Base-by-base conservation (phyloP, 163 green algal genomes). In the Scenedesmus sp. region DNA sequence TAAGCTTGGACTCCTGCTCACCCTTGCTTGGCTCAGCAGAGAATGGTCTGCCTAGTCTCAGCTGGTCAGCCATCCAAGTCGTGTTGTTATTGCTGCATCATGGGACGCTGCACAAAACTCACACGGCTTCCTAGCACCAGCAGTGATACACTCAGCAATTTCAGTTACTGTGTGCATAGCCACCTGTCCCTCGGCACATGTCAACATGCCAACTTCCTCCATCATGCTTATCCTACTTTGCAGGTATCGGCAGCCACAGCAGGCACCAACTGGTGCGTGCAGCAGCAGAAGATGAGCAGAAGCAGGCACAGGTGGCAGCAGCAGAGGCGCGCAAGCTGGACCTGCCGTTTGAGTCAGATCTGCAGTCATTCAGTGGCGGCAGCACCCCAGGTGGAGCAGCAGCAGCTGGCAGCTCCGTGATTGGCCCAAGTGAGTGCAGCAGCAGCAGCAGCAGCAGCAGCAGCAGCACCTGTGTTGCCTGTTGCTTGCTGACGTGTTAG, bases 331-430 rank as follows among this genome's bases (percentile, higher is more conserved):
- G 59, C 13, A 23, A 46, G 6, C n/a, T 91, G 55, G 57, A 87
- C 76, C 87, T 91, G 76, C 87, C 87, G 3, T 91, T 82, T 66
- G 87, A 91, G n/a, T 79, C 74, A 23, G 87, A 87, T n/a, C 82
- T 91, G n/a, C 66, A 87, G n/a, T 70, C 70, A 7, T 91, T 82
- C n/a, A 67, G 3, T 6, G 87, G 87, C 0, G 87, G 87, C 57
- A 91, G 87, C 76, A 87, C 87, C 4, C 57, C 83, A 74, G 56
- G 13, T 20, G n/a, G n/a, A 64, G 56, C 23, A 66, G 57, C 79
- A 26, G n/a, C 57, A 60, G 76, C 87, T 87, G 57, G 46, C 56
- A 64, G 55, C 16, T 5, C 15, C 16, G 81, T 15, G 2, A 8
- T 86, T 26, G 81, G 81, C 10, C 81, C 81, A 46, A 86, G 81